These are phyloP conservation scores for Cladosporium sp. DNA, from an alignment of 2,329 filamentous ascomycete species.

Conservation along the genomic window DNA sequence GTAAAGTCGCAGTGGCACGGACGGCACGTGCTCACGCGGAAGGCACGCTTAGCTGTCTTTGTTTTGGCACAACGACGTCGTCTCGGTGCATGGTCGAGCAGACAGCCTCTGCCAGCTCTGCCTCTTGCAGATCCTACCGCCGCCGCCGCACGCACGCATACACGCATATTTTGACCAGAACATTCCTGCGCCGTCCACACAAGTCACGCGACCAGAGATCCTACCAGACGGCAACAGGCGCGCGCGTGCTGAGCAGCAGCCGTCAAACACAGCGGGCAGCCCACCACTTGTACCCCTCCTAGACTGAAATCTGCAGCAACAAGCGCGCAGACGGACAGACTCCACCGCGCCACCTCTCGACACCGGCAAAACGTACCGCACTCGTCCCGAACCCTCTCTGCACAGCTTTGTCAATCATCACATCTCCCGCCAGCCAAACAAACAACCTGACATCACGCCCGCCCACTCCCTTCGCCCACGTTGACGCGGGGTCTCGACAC, in stretches of 20 bases:
- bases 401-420: constrained; percentile 1
- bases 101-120: not conserved
- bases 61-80: not conserved
- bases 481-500: not conserved
- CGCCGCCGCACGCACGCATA: too few relatives aligned
- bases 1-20: not conserved
- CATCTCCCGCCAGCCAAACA: not conserved
- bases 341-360: not conserved
- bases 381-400: constrained; percentile 3
- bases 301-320: not conserved
- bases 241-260: not conserved
- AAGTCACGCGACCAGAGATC: too few relatives aligned
- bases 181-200: too few relatives aligned
- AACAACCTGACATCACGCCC: not conserved
- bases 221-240: not conserved
- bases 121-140: not conserved
- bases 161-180: too few relatives aligned
- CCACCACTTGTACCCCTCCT: constrained; percentile 6
- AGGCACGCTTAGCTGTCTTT: not conserved
- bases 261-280: not conserved
- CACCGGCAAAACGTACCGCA: not conserved
- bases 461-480: not conserved
- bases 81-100: too few relatives aligned
- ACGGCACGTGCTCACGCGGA: not conserved
- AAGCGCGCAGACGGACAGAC: constrained; percentile 3